Conservation (phyloP, 2,329 filamentous ascomycete genomes). For the Cercospora berteroae region DNA sequence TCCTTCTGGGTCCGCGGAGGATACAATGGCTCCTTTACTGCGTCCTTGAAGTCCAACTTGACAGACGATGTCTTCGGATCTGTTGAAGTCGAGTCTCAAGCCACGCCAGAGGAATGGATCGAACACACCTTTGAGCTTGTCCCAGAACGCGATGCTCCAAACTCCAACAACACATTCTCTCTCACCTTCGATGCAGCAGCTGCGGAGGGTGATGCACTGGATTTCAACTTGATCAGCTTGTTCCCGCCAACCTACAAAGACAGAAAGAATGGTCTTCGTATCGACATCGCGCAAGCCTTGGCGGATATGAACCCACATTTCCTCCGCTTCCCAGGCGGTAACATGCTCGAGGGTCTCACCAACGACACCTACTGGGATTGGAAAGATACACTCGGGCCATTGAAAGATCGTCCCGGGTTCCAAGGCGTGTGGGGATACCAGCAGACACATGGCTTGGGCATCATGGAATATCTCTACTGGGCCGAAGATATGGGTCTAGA, state of each 20-base stretch:
- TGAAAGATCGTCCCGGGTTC: constrained; percentile 55
- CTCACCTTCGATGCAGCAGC: constrained; percentile 45
- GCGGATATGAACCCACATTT: constrained; percentile 42
- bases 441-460: constrained; percentile 61
- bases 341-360: constrained; percentile 50
- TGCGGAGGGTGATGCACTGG: constrained; percentile 39
- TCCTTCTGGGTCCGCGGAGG: constrained; percentile 38
- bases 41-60: constrained; percentile 38
- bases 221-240: constrained; percentile 54
- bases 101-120: constrained; percentile 42
- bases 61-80: constrained; percentile 45
- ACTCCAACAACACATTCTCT: constrained; percentile 53
- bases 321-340: constrained; percentile 64
- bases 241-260: constrained; percentile 57
- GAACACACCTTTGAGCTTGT: constrained; percentile 35
- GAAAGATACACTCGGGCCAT: constrained; percentile 55
- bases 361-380: constrained; percentile 44
- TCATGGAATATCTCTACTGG: constrained; percentile 62
- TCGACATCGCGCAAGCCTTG: constrained; percentile 48
- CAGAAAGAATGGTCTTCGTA: constrained; percentile 51
- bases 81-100: constrained; percentile 35
- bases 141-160: constrained; percentile 39
- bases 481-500: constrained; percentile 50
- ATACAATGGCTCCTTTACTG: constrained; percentile 35
- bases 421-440: constrained; percentile 58